Evolutionary conservation across 306 rosid genomes (phyloP), one percentile per base, ranked within the genome.

Genomic region (Pyrus communis): DNA sequence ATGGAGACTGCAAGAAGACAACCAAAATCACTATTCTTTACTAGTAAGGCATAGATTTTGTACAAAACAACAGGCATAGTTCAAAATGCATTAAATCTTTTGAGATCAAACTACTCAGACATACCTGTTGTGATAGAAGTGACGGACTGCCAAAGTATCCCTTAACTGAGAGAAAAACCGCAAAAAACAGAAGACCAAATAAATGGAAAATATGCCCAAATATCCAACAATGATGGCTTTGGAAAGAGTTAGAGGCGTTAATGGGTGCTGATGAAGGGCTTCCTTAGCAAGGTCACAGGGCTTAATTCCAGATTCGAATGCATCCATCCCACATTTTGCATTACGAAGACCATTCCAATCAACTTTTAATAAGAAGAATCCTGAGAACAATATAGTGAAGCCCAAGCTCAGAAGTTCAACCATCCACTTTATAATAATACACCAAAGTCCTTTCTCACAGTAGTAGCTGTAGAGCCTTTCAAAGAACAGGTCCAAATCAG

Each of bases 311-410:
- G 96, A 95, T 82, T 92, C 93, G 45, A 95, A 90, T 8, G 99
- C 99, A 84, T 92, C 87, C 92, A 92, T 92, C 82, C 99, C 97
- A 88, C 99, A 95, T 79, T 92, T 92, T 2, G 97, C 97, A 85
- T 90, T 92, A 43, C 92, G 90, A 58, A 95, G 97, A 64, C 97
- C 97, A 81, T 90, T 86, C 99, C 99, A 95, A 81, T 95, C 99
- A 81, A 95, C 96, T 68, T 60, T 88, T 49, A 95, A 70, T 73
- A 89, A 87, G 83, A 92, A 89, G 79, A 95, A 95, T 78, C 93
- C 97, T 6, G 99, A 92, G 88, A 91, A 89, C 54, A 93, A 89
- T 74, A 95, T 92, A 57, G 89, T 88, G 82, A 95, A 95, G 17
- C 96, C 96, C 57, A 92, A 84, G 87, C 96, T 90, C 19, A 92